Evolutionary conservation across 2,329 filamentous ascomycete species (phyloP), one percentile per base, ranked within the genome.

Genomic region (Incumbomyces delicatus): DNA sequence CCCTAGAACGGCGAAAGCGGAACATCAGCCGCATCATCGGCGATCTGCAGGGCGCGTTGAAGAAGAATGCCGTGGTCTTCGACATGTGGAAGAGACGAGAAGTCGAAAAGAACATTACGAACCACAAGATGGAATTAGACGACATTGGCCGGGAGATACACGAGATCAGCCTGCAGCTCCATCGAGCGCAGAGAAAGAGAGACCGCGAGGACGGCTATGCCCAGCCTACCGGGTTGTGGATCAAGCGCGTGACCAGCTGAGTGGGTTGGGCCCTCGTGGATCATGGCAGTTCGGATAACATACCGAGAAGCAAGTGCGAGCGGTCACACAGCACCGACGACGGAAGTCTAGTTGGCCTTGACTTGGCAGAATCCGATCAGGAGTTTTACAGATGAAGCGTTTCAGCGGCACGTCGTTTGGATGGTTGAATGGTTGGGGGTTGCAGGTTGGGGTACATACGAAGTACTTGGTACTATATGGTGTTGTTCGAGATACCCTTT

Each of bases 21-120:
- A 90, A 89, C 64, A 78, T 90, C 58, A 75, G 78, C 60, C 79
- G 74, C 18, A 79, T 83, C 51, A 85, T 92, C 60, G 71, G 76
- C 52, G 84, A 90, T 62, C 81, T 90, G 72, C 87, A 81, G 49
- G 80, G 87, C 61, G 73, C 88, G 49, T 84, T 88, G 72, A 83
- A 84, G 34, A 79, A 75, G 31, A 81, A 85, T 52, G 71, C 87
- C 33, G 69, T 85, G 59, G 77, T 80, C 27, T 82, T 81, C 56
- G 74, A 79, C 7, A 76, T 83, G 41, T 80, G 85, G 55, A 73
- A 73, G 45, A 66, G 71, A 33, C 68, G 71, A 18, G 69, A 73
- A 48, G 75, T 77, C 52, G 76, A 76, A 59, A 69, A 66, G 57
- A 87, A 84, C 60, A 78, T 92, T 0, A 77, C 81, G 53, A 73